These are phyloP conservation scores for Leccinum rimulosum DNA, from an alignment of 768 basidiomycete genomes.

Conservation along the genomic window DNA sequence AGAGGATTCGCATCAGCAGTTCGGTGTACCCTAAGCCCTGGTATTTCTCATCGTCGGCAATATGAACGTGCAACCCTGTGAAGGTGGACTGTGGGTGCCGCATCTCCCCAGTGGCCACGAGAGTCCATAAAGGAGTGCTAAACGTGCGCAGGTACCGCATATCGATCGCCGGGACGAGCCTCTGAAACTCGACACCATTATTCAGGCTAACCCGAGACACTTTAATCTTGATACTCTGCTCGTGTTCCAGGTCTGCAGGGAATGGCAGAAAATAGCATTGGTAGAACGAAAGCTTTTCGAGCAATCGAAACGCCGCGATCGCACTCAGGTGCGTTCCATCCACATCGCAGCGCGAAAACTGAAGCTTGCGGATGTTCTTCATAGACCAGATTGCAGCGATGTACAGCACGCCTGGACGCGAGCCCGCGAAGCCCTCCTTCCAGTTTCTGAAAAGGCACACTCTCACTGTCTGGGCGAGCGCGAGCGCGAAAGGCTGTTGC, in stretches of 20 bases:
- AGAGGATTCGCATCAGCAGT: not conserved
- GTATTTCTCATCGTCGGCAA: not conserved
- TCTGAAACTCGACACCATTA: not conserved
- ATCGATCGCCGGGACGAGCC: not conserved
- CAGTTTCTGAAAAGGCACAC: conserved; percentile 2
- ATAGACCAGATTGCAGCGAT: conserved; percentile 9
- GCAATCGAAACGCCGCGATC: conserved; percentile 9
- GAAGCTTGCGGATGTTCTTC: conserved; percentile 17
- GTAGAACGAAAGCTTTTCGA: conserved; percentile 19
- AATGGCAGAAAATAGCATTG: not conserved
- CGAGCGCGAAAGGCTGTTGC: not conserved
- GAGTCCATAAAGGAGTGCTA: not conserved
- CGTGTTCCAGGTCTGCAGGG: not conserved
- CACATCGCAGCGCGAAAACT: conserved; percentile 11
- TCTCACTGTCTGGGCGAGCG: not conserved
- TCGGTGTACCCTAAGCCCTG: not conserved
- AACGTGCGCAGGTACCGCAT: not conserved
- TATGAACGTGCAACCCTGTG: not conserved
- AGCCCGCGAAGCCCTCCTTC: not conserved
- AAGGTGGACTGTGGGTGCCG: not conserved
- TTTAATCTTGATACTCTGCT: not conserved
- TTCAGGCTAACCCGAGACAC: not conserved
- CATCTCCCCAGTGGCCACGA: not conserved
- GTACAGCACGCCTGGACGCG: not conserved
- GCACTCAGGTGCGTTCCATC: conserved; percentile 12